Conservation (phyloP, 108 stramenopile species). For the Parietichytrium sp. region DNA sequence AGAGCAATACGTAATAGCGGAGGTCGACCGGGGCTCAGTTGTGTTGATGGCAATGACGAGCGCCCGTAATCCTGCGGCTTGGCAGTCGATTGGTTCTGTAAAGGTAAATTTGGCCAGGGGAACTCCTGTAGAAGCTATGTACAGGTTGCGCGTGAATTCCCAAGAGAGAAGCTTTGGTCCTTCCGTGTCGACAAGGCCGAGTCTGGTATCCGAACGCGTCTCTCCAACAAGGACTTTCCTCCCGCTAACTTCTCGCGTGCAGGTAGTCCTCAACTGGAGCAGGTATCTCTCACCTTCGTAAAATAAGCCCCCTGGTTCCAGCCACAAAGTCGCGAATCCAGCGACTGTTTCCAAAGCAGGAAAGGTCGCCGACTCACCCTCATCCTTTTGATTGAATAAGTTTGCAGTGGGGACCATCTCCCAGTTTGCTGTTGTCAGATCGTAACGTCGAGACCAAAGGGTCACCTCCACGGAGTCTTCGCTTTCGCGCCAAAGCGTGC, state of each 20-base stretch:
- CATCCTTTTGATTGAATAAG: background rate
- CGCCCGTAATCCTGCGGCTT: background rate
- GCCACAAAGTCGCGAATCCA: background rate
- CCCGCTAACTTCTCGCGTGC: background rate
- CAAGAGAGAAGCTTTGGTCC: background rate
- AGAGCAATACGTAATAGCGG: background rate
- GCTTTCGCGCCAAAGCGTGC: background rate
- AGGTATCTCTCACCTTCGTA: background rate
- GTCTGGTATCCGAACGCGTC: background rate
- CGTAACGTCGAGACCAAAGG: no score
- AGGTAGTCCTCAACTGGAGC: background rate
- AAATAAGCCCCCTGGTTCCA: background rate
- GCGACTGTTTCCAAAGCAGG: background rate
- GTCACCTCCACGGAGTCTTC: background rate
- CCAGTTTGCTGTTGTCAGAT: no score
- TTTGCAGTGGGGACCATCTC: no score
- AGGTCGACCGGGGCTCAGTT: background rate
- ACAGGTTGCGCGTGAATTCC: background rate
- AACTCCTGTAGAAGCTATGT: background rate
- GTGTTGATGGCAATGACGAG: background rate
- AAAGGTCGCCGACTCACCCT: background rate
- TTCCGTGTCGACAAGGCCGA: background rate
- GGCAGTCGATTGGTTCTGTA: background rate
- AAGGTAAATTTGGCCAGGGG: background rate
- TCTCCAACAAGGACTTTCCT: background rate